Evolutionary conservation across 441 rosid genomes (phyloP).

Genomic region (Croton setiger): DNA sequence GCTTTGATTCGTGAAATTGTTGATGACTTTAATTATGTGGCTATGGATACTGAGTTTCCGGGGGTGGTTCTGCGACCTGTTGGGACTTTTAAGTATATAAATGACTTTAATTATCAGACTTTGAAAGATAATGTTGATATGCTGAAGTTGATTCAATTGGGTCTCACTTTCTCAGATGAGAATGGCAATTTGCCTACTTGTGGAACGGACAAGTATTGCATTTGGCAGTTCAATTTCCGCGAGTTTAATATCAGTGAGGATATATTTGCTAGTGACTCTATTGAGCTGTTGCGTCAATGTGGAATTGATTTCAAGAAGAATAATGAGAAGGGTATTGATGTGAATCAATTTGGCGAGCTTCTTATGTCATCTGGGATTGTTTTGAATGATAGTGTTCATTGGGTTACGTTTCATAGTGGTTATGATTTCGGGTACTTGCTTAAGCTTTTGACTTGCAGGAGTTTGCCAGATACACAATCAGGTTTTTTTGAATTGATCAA

Average conservation of each 20-base stretch:
- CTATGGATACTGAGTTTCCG: constrained; percentile 90
- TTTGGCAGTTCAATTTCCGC: constrained; percentile 81
- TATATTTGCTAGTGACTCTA: constrained; percentile 55
- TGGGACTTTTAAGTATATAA: constrained; percentile 39
- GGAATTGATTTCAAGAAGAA: constrained; percentile 66
- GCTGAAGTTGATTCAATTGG: constrained; percentile 72
- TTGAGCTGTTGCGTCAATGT: constrained; percentile 43
- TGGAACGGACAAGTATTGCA: constrained; percentile 52
- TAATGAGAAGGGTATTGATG: constrained; percentile 53
- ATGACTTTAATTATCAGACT: constrained; percentile 51
- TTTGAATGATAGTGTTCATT: constrained; percentile 50
- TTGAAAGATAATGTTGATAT: constrained; percentile 65
- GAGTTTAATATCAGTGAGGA: constrained; percentile 57
- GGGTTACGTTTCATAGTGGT: constrained; percentile 85
- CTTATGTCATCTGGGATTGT: constrained; percentile 65
- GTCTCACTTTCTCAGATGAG: constrained; percentile 67
- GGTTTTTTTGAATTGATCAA: constrained; percentile 53
- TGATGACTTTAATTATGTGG: constrained; percentile 49
- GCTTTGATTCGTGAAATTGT: constrained; percentile 50
- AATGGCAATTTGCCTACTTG: constrained; percentile 68
- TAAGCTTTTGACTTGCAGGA: constrained; percentile 54
- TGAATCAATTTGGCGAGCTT: constrained; percentile 50
- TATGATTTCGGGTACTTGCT: constrained; percentile 81
- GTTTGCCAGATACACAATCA: constrained; percentile 49
- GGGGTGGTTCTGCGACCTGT: constrained; percentile 59